Evolutionary conservation across 1,139 yeast species (phyloP).

Genomic region (Torulaspora globosa): DNA sequence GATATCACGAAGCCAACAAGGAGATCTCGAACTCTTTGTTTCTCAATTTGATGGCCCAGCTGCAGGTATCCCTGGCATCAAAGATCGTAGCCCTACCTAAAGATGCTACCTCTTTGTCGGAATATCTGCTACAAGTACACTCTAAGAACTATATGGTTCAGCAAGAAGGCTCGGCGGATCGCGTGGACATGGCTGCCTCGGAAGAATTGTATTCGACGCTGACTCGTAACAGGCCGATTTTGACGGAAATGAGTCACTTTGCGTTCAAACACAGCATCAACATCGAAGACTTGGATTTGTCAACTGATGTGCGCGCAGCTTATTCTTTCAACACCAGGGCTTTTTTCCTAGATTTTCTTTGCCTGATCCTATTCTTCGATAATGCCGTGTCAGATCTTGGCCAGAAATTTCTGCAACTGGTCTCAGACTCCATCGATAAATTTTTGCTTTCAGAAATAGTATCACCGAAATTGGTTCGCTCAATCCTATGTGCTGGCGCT

Average conservation of each 20-base stretch:
- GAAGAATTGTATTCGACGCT: constrained; percentile 9
- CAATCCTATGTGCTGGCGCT: constrained; percentile 37
- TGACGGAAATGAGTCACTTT: constrained; percentile 19
- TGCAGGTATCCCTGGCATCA: constrained; percentile 21
- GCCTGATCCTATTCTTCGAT: constrained; percentile 24
- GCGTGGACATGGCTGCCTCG: constrained; percentile 2
- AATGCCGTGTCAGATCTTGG: constrained; percentile 14
- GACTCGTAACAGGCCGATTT: constrained; percentile 10
- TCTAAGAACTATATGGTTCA: constrained; percentile 16
- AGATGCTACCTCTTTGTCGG: constrained; percentile 13
- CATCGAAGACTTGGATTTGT: constrained; percentile 21
- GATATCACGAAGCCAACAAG: constrained; percentile 30
- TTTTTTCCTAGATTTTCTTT: constrained; percentile 26
- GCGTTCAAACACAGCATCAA: constrained; percentile 17
- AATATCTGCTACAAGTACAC: constrained; percentile 23
- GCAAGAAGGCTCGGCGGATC: constrained; percentile 7
- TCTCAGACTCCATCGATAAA: constrained; percentile 22
- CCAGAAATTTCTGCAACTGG: constrained; percentile 16
- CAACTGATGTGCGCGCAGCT: constrained; percentile 29
- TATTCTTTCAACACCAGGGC: constrained; percentile 26
- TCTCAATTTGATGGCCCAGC: constrained; percentile 22
- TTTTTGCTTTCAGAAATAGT: constrained; percentile 28
- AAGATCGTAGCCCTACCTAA: constrained; percentile 6
- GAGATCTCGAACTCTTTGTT: constrained; percentile 32
- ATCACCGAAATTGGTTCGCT: constrained; percentile 37